A percentile compares a stretch with the other conserved stretches of the same genome.
Conservation (phyloP, 257 asterid species). For the Leonotis leonurus region DNA sequence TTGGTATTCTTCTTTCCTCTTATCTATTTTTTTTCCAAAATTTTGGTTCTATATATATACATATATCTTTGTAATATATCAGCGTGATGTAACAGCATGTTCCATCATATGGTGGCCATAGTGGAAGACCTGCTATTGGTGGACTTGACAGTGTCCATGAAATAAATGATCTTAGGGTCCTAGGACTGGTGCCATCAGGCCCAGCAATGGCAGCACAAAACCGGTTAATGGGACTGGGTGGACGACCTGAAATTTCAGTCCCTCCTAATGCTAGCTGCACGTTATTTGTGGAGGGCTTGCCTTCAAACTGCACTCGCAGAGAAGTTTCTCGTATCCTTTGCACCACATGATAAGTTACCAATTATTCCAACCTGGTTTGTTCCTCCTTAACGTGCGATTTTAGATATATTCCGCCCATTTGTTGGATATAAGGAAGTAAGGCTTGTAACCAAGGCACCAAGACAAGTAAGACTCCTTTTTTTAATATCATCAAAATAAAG, state of each 20-base stretch:
- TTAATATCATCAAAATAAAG: not conserved
- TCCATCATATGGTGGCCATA: conserved; percentile 40
- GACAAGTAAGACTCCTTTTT: conserved; percentile 38
- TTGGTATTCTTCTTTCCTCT: conserved; percentile 26
- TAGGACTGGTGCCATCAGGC: conserved; percentile 35
- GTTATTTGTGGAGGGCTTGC: conserved; percentile 38
- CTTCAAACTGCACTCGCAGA: conserved; percentile 47
- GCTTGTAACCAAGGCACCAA: conserved; percentile 66
- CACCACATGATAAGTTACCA: not conserved
- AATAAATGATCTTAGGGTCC: conserved; percentile 37
- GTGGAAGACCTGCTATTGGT: conserved; percentile 40
- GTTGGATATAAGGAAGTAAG: conserved; percentile 73
- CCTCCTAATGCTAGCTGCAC: conserved; percentile 69
- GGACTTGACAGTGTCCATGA: conserved; percentile 36
- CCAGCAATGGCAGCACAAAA: conserved; percentile 27
- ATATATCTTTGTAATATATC: not conserved
- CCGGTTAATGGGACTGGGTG: conserved; percentile 29
- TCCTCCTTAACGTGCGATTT: conserved; percentile 37
- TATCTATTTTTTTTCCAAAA: not conserved
- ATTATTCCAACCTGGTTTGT: not conserved
- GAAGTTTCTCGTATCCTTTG: conserved; percentile 83
- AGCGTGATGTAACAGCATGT: conserved; percentile 31
- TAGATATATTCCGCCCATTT: conserved; percentile 76
- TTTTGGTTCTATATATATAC: not conserved
- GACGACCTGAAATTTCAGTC: conserved; percentile 47